Percentiles rank a stretch among this genome's conserved stretches.
phyloP scores from a whole-genome alignment of 23 red algal genomes.

The Gracilaria domingensis region DNA sequence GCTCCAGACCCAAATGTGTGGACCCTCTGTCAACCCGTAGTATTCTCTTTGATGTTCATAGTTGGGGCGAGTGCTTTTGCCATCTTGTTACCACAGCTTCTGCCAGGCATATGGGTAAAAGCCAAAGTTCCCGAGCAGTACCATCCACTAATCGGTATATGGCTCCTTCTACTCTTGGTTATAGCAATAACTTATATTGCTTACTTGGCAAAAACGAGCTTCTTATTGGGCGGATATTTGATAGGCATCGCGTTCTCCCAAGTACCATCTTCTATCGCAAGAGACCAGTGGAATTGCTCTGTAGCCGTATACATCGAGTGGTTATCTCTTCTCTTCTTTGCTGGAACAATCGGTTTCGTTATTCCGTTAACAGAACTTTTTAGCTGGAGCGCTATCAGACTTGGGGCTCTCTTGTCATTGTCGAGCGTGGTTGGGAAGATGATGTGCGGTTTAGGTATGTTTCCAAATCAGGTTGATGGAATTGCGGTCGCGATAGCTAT shows the following conservation, averaged over 20 bases:
- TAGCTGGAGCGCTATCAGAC: slow-evolving; percentile 23
- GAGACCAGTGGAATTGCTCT: slow-evolving; percentile 31
- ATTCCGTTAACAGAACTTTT: slow-evolving; percentile 62
- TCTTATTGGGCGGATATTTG: slow-evolving; percentile 64
- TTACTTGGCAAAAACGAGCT: slow-evolving; percentile 47
- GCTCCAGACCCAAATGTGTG: slow-evolving; percentile 19
- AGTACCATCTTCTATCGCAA: slow-evolving; percentile 20
- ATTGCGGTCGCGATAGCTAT: slow-evolving; percentile 65
- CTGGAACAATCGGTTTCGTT: slow-evolving; percentile 64
- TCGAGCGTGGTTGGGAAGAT: slow-evolving; percentile 64
- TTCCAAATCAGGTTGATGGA: slow-evolving; percentile 44
- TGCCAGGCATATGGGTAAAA: background rate
- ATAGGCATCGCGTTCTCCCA: slow-evolving; percentile 58
- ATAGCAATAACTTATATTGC: slow-evolving; percentile 49
- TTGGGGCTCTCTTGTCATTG: slow-evolving; percentile 59
- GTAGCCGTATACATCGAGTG: background rate
- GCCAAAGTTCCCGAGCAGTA: slow-evolving; percentile 8
- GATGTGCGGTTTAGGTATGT: slow-evolving; percentile 57
- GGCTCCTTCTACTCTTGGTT: slow-evolving; percentile 23
- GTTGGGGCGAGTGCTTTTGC: slow-evolving; percentile 17
- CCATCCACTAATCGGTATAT: slow-evolving; percentile 2
- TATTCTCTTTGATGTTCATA: slow-evolving; percentile 56
- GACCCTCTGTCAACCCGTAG: slow-evolving; percentile 27
- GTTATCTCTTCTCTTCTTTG: slow-evolving; percentile 66
- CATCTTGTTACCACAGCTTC: slow-evolving; percentile 9